Evolutionary conservation across 2,329 filamentous ascomycete species (phyloP).

Genomic region (Bimuria novae-zelandiae): DNA sequence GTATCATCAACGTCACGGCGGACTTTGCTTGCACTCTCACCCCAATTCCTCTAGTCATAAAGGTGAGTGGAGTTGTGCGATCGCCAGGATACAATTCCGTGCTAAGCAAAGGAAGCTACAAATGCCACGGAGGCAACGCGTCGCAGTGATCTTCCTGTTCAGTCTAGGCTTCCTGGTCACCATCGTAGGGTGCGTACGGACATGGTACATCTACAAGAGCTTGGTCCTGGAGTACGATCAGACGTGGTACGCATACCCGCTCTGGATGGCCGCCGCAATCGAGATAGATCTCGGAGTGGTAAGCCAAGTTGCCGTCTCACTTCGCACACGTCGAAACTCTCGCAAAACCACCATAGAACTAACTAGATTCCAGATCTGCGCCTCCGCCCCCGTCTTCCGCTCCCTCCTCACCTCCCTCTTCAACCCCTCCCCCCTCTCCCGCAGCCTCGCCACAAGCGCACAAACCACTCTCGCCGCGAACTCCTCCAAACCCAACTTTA

Average conservation of each 20-base stretch:
- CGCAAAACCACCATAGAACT: not conserved
- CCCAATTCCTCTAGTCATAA: constrained; percentile 50
- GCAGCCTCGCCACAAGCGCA: not conserved
- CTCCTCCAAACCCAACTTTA: not conserved
- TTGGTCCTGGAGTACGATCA: constrained; percentile 49
- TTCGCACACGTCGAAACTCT: not conserved
- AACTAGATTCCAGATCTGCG: constrained; percentile 25
- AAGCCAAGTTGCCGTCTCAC: constrained; percentile 18
- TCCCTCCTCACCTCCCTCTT: constrained; percentile 34
- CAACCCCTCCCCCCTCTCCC: constrained; percentile 17
- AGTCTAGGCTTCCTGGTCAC: constrained; percentile 50
- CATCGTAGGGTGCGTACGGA: constrained; percentile 49
- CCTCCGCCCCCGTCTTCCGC: constrained; percentile 38
- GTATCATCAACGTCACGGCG: constrained; percentile 50
- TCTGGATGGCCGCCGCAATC: constrained; percentile 54
- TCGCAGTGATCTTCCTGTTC: constrained; percentile 47
- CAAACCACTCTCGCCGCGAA: not conserved
- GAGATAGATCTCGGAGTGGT: constrained; percentile 55
- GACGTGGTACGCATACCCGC: constrained; percentile 52
- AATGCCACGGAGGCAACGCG: constrained; percentile 48
- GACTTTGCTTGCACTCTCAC: constrained; percentile 50
- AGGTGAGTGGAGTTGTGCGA: constrained; percentile 18
- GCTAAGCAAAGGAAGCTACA: constrained; percentile 33
- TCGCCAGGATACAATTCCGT: not conserved
- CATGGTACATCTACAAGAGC: constrained; percentile 51